Conservation (phyloP, 2,329 filamentous ascomycete species). For the Clonostachys sp. region DNA sequence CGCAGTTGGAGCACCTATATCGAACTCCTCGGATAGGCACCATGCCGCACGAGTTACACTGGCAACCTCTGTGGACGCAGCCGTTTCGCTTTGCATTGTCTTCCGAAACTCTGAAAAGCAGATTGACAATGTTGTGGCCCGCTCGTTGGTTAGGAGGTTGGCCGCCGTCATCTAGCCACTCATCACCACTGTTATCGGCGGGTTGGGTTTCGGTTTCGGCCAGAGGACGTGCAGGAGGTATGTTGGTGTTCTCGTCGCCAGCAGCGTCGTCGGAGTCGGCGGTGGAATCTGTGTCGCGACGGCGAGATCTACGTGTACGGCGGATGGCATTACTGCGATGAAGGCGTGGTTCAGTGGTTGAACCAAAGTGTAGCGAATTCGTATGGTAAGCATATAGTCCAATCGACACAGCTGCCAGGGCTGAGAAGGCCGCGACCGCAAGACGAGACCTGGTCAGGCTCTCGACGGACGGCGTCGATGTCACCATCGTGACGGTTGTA, state of each 20-base stretch:
- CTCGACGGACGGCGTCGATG: slow-evolving; percentile 44
- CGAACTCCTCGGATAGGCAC: slow-evolving; percentile 87
- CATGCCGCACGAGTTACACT: slow-evolving; percentile 84
- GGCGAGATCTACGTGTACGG: slow-evolving; percentile 32
- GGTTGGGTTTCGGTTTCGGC: slow-evolving; percentile 3
- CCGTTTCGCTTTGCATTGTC: slow-evolving; percentile 85
- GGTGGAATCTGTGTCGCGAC: slow-evolving; percentile 28
- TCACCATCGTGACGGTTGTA: slow-evolving; percentile 35
- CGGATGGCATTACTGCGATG: slow-evolving; percentile 67
- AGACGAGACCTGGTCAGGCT: slow-evolving; percentile 49
- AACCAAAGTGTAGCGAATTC: background rate
- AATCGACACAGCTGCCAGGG: slow-evolving; percentile 49
- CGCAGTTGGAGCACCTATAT: slow-evolving; percentile 93
- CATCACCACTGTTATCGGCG: slow-evolving; percentile 47
- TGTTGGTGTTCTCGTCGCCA: slow-evolving; percentile 37
- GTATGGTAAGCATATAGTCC: slow-evolving; percentile 52
- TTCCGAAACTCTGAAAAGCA: slow-evolving; percentile 89
- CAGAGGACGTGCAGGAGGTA: background rate
- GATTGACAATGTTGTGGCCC: slow-evolving; percentile 76
- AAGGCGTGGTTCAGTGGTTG: slow-evolving; percentile 25
- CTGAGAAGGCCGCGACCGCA: slow-evolving; percentile 50
- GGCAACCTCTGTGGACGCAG: slow-evolving; percentile 88
- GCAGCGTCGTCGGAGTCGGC: slow-evolving; percentile 33
- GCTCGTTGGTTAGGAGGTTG: slow-evolving; percentile 39
- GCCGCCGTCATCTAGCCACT: slow-evolving; percentile 27